These are phyloP conservation scores for Ustilago shanxiensis DNA, from an alignment of 1,284 basidiomycete genomes.

Conservation along the genomic window DNA sequence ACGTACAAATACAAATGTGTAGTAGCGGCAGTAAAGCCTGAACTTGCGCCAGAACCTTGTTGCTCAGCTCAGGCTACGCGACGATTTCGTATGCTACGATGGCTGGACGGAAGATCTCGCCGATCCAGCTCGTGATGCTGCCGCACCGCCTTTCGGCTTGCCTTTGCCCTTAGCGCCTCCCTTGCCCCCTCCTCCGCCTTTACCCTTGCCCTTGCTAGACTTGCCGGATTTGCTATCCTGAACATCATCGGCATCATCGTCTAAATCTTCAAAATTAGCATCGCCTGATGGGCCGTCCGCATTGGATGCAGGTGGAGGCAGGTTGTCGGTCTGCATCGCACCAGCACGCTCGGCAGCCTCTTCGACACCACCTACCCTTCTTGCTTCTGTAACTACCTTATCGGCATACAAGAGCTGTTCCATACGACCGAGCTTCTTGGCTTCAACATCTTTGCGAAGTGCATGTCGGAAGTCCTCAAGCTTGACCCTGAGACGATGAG, in stretches of 20 bases:
- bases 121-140: slow-evolving; percentile 33
- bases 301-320: slow-evolving; percentile 29
- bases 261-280: slow-evolving; percentile 24
- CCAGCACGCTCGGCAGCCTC: slow-evolving; percentile 61
- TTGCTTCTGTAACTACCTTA: slow-evolving; percentile 65
- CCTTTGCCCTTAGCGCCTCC: slow-evolving; percentile 31
- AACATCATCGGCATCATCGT: slow-evolving; percentile 25
- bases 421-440: slow-evolving; percentile 64
- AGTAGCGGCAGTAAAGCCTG: background rate
- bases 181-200: slow-evolving; percentile 21
- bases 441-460: slow-evolving; percentile 63
- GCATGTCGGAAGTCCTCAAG: slow-evolving; percentile 68
- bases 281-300: slow-evolving; percentile 18
- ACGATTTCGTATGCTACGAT: slow-evolving; percentile 7
- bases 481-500: slow-evolving; percentile 62
- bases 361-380: slow-evolving; percentile 62
- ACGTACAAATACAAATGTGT: slow-evolving; percentile 35
- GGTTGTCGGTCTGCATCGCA: slow-evolving; percentile 46
- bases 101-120: slow-evolving; percentile 37
- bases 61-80: background rate
- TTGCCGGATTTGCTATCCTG: slow-evolving; percentile 24
- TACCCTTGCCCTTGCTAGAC: slow-evolving; percentile 21
- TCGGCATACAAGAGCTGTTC: slow-evolving; percentile 69
- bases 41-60: background rate
- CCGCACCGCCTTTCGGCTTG: slow-evolving; percentile 25